Base-by-base conservation (phyloP, 208 protist species). In the Acanthamoeba royreba region DNA sequence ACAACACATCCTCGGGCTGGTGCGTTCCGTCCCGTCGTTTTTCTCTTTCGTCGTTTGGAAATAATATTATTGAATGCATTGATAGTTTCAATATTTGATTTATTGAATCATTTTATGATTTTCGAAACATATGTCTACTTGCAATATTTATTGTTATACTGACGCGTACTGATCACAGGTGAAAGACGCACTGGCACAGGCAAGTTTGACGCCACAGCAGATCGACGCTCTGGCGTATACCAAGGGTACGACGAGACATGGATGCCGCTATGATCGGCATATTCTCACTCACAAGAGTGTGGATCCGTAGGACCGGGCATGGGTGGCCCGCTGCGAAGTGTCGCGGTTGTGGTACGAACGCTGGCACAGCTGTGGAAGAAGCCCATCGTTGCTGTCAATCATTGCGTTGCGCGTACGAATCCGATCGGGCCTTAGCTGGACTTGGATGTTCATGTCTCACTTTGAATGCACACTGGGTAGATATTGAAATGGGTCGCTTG, bases 401-500 rank as follows among this genome's bases (percentile, higher is more conserved):
- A 99, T 95, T 99, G 99, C 94, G 97, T 99, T 22, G 99, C 98
- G 0, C 99, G 93, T 97, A 35, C 42, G 31, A 19, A 3, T 55
- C 22, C 4, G 1, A 2, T 61, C n/a, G 28, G 2, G 2, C 33
- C 35, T 72, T 43, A 19, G 7, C 35, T 31, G 25, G 25, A 87
- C 22, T 52, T 86, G 31, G n/a, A 31, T 40, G 31, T 13, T 72
- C 28, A 74, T 35, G 55, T 28, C 4, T 8, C 19, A 4, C 25
- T 66, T 55, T 9, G 49, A 19, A 4, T 63, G 19, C 8, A 8
- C 15, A 61, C 17, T 28, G 25, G n/a, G 58, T 47, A 97, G 95
- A 99, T 96, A 99, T 99, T 94, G 99, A 99, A 96, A 99, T 99
- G 99, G 99, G 99, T 19, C 96, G 99, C 47, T 94, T 99, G 8